Percentiles rank a stretch among this genome's conserved stretches.
phyloP scores from a whole-genome alignment of 2,329 filamentous ascomycete genomes.

The Ophiostoma piceae region DNA sequence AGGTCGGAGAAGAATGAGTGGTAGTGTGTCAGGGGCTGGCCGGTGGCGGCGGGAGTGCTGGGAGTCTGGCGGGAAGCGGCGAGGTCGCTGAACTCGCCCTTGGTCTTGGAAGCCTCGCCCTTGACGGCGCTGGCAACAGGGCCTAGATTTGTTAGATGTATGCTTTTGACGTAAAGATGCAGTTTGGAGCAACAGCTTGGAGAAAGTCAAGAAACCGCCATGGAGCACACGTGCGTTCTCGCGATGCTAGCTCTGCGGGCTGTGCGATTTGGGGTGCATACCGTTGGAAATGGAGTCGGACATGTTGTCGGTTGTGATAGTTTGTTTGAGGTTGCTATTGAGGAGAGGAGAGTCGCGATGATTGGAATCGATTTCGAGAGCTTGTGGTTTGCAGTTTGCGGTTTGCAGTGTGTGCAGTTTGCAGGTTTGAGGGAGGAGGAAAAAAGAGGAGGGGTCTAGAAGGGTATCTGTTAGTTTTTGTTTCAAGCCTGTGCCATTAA shows the following conservation, averaged over 20 bases:
- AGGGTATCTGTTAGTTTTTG: slow-evolving; percentile 16
- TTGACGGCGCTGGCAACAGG: slow-evolving; percentile 56
- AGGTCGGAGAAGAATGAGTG: slow-evolving; percentile 66
- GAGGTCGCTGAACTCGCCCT: slow-evolving; percentile 53
- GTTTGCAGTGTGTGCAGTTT: background rate
- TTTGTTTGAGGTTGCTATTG: slow-evolving; percentile 11
- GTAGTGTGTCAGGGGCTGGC: slow-evolving; percentile 62
- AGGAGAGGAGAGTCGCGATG: background rate
- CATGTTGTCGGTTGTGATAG: slow-evolving; percentile 35
- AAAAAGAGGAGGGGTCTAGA: slow-evolving; percentile 17
- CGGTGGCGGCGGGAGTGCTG: slow-evolving; percentile 40
- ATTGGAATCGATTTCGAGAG: background rate
- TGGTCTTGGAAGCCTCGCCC: slow-evolving; percentile 51
- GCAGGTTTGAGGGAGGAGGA: background rate
- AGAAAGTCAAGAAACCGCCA: background rate
- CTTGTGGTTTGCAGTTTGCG: slow-evolving; percentile 4
- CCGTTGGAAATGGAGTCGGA: slow-evolving; percentile 34
- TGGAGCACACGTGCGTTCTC: background rate
- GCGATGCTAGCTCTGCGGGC: background rate
- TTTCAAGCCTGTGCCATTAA: slow-evolving; percentile 22
- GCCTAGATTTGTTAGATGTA: slow-evolving; percentile 37
- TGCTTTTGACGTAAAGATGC: background rate
- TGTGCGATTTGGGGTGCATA: background rate
- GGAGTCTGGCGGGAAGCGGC: slow-evolving; percentile 54
- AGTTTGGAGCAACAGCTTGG: background rate